Evolutionary conservation across 805 yeast genomes (phyloP).

Genomic region (Citeromyces nyonsensis): DNA sequence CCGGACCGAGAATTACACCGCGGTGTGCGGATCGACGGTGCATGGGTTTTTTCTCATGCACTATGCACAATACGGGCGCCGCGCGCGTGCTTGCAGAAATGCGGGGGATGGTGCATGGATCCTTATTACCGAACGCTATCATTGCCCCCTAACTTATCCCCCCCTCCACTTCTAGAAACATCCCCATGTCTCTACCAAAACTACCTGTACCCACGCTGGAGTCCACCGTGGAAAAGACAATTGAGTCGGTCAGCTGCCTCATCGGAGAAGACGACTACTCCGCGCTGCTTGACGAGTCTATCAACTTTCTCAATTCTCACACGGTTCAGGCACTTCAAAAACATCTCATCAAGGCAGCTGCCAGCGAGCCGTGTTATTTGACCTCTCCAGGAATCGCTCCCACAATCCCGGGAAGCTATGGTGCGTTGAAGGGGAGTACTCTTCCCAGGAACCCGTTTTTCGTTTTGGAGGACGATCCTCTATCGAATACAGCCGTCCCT

Average conservation of each 20-base stretch:
- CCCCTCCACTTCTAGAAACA: conserved; percentile 12
- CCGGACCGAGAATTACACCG: too few species aligned
- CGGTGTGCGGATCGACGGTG: too few species aligned
- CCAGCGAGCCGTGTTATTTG: conserved; percentile 31
- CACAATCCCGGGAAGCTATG: conserved; percentile 43
- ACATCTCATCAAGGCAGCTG: conserved; percentile 32
- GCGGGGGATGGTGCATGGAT: too few species aligned
- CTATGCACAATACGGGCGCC: too few species aligned
- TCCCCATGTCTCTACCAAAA: conserved; percentile 21
- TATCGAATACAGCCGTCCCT: conserved; percentile 30
- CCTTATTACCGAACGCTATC: too few species aligned
- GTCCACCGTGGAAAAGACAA: conserved; percentile 33
- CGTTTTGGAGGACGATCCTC: conserved; percentile 62
- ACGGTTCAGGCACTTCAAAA: conserved; percentile 30
- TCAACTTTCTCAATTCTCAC: conserved; percentile 25
- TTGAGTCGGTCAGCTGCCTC: conserved; percentile 44
- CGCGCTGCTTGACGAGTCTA: conserved; percentile 24
- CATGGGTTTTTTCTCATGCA: too few species aligned
- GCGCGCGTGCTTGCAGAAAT: too few species aligned
- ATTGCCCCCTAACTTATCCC: too few species aligned
- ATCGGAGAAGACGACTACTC: conserved; percentile 33
- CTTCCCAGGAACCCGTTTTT: conserved; percentile 70
- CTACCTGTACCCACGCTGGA: conserved; percentile 48
- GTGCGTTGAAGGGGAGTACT: conserved; percentile 48
- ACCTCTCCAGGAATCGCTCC: conserved; percentile 29